These are phyloP conservation scores for Carallia brachiata DNA, from an alignment of 345 rosid species.

Conservation along the genomic window DNA sequence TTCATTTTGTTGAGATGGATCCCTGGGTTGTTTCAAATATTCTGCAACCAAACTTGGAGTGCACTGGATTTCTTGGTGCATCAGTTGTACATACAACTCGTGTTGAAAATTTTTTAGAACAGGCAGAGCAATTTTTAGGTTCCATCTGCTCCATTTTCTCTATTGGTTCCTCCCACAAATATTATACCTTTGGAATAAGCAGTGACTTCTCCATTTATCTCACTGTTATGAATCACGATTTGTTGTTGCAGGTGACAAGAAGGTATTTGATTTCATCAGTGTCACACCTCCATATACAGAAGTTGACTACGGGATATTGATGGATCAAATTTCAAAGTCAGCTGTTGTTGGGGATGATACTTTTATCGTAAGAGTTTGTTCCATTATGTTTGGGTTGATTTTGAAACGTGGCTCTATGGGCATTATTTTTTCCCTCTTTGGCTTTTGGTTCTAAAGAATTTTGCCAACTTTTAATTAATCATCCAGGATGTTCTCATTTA, in stretches of 20 bases:
- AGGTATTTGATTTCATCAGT: slow-evolving; percentile 79
- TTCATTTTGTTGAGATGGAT: slow-evolving; percentile 98
- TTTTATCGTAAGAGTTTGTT: slow-evolving; percentile 63
- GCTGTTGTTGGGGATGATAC: slow-evolving; percentile 70
- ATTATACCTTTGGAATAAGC: neutral
- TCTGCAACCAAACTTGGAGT: slow-evolving; percentile 79
- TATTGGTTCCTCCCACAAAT: neutral
- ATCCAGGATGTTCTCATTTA: slow-evolving; percentile 32
- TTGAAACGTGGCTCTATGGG: neutral
- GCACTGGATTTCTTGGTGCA: slow-evolving; percentile 80
- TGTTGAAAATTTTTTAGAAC: slow-evolving; percentile 70
- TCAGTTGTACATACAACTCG: slow-evolving; percentile 71
- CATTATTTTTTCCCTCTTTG: neutral
- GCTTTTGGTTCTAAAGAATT: neutral
- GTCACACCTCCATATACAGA: slow-evolving; percentile 85
- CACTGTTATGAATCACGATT: slow-evolving; percentile 3
- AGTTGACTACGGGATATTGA: slow-evolving; percentile 68
- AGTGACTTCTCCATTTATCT: slow-evolving; percentile 3
- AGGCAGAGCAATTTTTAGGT: slow-evolving; percentile 67
- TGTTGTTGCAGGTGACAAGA: slow-evolving; percentile 44
- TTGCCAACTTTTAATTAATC: slow-evolving; percentile 1
- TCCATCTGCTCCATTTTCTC: slow-evolving; percentile 22
- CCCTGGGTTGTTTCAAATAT: slow-evolving; percentile 94
- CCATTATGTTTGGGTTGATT: slow-evolving; percentile 8
- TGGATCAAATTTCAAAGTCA: slow-evolving; percentile 78